Percentiles rank a stretch among this genome's conserved stretches.
These are phyloP conservation scores for Rhodamnia argentea DNA, from an alignment of 345 rosid genomes.

Conservation along the genomic window DNA sequence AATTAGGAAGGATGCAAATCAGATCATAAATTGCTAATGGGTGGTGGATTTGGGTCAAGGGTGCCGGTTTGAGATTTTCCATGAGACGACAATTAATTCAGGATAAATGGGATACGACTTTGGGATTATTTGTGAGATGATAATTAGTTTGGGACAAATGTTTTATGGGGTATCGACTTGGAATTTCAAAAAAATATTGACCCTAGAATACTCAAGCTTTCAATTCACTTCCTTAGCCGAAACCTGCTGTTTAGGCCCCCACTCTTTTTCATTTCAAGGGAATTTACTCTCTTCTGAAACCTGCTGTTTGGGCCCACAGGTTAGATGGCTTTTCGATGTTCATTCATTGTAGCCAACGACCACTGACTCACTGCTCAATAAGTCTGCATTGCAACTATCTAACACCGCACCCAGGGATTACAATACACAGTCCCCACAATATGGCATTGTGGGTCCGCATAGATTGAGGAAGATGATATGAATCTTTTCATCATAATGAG, in stretches of 20 bases:
- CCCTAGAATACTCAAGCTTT: background rate
- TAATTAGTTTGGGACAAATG: background rate
- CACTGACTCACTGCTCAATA: background rate
- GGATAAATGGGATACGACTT: background rate
- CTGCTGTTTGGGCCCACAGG: background rate
- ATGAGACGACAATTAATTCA: background rate
- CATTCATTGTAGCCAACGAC: background rate
- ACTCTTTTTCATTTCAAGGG: background rate
- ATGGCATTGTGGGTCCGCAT: background rate
- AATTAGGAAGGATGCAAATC: background rate
- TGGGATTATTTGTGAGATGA: background rate
- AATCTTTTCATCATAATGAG: background rate
- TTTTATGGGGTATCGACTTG: background rate
- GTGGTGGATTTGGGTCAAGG: background rate
- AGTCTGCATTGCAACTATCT: background rate
- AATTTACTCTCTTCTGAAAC: background rate
- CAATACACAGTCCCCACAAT: background rate
- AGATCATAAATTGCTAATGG: background rate
- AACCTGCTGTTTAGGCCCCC: background rate
- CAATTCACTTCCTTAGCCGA: background rate
- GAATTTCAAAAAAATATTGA: background rate
- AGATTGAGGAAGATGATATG: background rate
- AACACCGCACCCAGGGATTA: background rate
- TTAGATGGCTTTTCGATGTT: background rate
- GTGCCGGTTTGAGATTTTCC: background rate